Base-by-base conservation (phyloP, 495 filamentous ascomycete genomes). In the Penicillium egyptiacum region DNA sequence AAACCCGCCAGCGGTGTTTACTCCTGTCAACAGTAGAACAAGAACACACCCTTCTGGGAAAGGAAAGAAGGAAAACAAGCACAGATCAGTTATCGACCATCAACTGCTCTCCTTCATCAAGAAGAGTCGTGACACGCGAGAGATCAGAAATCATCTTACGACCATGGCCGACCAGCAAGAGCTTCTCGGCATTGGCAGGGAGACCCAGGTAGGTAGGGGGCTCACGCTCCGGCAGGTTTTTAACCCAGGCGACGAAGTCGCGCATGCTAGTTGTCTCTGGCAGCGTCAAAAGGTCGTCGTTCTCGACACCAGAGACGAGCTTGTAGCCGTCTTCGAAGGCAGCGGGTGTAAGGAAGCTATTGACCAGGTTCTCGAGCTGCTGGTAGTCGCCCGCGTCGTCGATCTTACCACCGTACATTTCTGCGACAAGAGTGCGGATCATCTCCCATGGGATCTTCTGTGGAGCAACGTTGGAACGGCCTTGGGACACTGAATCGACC, bases 381-480 rank as follows among this genome's bases (percentile, higher is more conserved):
- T 73, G 64, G 73, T 91, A 96, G 75, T 99, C 94, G n/a, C 73
- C 86, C 50, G 88, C 86, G 63, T 96, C 87, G 65, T 99, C 94
- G 59, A 99, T 90, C 76, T 99, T 99, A 65, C 94, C 94, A 61
- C 95, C 95, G 70, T 99, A 99, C 51, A 89, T 96, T 70, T 97
- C 92, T 8, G 86, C 87, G 48, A 98, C 81, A 10, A 99, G 87
- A 44, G 90, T 92, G 56, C 90, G 88, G 58, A 99, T 88, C 86
- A 99, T 93, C 30, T 94, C 89, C 94, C 94, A 99, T 8, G 94
- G 95, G 11, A 99, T 89, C 67, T 96, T 96, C 56, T 85, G 80
- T 17, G 94, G 94, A 6, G 92, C 89, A 50, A 98, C 85, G 70
- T 99, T 99, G 37, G 91, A 91, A 46, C 94, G 87, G 50, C 86